phyloP scores from a whole-genome alignment of 2,329 filamentous ascomycete species.

The Ophiostoma populinum region DNA sequence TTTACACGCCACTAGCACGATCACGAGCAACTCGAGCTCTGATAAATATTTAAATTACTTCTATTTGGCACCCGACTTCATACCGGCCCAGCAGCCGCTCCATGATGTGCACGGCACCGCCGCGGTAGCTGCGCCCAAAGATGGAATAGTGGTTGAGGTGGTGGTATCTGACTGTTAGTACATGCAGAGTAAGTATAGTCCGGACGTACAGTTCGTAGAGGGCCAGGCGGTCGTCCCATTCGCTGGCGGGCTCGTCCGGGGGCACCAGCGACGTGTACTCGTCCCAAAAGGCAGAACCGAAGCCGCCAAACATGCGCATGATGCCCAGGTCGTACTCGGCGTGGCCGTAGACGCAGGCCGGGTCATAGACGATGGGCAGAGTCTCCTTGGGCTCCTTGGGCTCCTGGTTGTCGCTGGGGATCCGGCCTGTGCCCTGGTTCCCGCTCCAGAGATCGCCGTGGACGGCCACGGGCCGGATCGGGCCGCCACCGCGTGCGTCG shows the following conservation, averaged over 20 bases:
- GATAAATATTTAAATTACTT: no score
- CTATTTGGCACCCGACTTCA: no score
- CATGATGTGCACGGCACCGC: slow-evolving; percentile 68
- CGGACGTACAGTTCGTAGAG: slow-evolving; percentile 64
- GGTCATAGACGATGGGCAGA: slow-evolving; percentile 70
- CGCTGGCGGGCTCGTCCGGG: slow-evolving; percentile 61
- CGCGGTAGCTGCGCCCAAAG: slow-evolving; percentile 65
- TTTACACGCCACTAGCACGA: no score
- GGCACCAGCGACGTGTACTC: slow-evolving; percentile 63
- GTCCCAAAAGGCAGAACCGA: slow-evolving; percentile 50
- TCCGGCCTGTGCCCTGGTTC: slow-evolving; percentile 52
- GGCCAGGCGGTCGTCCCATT: slow-evolving; percentile 69
- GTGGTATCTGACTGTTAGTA: slow-evolving; percentile 45
- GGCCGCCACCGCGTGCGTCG: slow-evolving; percentile 20
- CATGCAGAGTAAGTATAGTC: neutral
- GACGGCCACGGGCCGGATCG: slow-evolving; percentile 57
- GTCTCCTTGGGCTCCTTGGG: slow-evolving; percentile 21
- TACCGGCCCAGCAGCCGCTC: slow-evolving; percentile 45
- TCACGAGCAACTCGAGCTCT: no score
- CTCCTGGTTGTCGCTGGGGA: slow-evolving; percentile 20
- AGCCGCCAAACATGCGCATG: slow-evolving; percentile 94
- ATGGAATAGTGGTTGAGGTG: slow-evolving; percentile 77
- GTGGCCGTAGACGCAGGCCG: slow-evolving; percentile 68
- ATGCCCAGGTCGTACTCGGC: slow-evolving; percentile 84
- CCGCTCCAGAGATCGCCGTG: slow-evolving; percentile 94